phyloP scores from a whole-genome alignment of 2,329 filamentous ascomycete species.

The Penicillium sp. region DNA sequence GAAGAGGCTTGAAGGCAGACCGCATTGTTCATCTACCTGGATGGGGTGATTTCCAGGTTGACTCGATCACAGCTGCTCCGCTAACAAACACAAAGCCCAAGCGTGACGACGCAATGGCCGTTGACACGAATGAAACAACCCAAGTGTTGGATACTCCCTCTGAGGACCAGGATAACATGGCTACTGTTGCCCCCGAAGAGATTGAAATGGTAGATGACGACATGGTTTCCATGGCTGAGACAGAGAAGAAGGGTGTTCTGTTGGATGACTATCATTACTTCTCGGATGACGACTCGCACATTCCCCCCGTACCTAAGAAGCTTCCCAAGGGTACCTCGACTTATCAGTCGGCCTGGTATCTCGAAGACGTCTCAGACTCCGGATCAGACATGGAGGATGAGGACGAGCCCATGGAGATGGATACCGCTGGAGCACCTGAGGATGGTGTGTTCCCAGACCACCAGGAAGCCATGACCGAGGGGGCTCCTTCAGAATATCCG shows the following conservation, averaged over 20 bases:
- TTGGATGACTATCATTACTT: conserved; percentile 98
- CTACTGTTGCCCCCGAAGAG: conserved; percentile 78
- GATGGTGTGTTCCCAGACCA: conserved; percentile 61
- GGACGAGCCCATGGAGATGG: conserved; percentile 49
- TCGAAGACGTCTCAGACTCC: conserved; percentile 71
- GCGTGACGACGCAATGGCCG: conserved; percentile 54
- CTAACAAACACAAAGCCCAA: conserved; percentile 49
- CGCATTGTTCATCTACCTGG: conserved; percentile 83
- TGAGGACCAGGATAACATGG: conserved; percentile 72
- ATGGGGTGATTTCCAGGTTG: conserved; percentile 87
- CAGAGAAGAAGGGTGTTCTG: conserved; percentile 71
- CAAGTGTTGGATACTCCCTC: conserved; percentile 61
- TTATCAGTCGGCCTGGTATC: conserved; percentile 90
- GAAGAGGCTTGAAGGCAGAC: conserved; percentile 79
- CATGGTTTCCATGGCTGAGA: conserved; percentile 43
- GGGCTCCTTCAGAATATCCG: conserved; percentile 76
- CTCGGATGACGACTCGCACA: conserved; percentile 67
- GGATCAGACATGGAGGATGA: conserved; percentile 76
- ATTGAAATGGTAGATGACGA: conserved; percentile 65
- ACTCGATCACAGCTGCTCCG: conserved; percentile 73
- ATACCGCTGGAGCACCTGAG: conserved; percentile 59
- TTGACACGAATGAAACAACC: conserved; percentile 49
- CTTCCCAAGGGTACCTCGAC: conserved; percentile 84
- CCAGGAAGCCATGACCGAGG: conserved; percentile 59
- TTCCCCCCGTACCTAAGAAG: conserved; percentile 57